Percentiles rank a stretch among this genome's conserved stretches.
Conservation (phyloP, 306 rosid genomes). For the Spatholobus suberectus region DNA sequence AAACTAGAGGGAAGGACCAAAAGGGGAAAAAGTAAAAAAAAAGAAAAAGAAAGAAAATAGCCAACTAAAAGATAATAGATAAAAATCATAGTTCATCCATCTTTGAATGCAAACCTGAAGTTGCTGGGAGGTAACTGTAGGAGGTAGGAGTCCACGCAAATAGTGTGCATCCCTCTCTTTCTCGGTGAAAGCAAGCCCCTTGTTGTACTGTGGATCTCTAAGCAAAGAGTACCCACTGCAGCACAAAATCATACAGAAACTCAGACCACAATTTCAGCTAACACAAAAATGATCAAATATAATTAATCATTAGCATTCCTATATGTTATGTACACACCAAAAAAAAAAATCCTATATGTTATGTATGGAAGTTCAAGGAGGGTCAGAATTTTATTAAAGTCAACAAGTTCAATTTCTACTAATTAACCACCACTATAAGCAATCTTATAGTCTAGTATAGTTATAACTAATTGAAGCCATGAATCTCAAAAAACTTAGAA, state of each 20-base stretch:
- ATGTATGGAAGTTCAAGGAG: background rate
- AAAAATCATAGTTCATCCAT: background rate
- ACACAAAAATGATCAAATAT: background rate
- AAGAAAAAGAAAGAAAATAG: background rate
- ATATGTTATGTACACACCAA: background rate
- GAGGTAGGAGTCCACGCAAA: slow-evolving; percentile 79
- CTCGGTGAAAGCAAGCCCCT: slow-evolving; percentile 81
- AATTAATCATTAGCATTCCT: background rate
- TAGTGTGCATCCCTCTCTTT: slow-evolving; percentile 58
- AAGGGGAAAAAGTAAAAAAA: background rate
- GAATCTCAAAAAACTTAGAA: slow-evolving; percentile 1
- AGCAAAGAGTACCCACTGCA: slow-evolving; percentile 78
- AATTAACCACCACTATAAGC: background rate
- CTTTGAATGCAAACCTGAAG: slow-evolving; percentile 64
- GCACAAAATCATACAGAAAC: background rate
- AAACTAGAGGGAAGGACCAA: background rate
- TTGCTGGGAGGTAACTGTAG: slow-evolving; percentile 58
- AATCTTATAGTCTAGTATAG: background rate
- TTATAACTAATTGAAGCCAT: background rate
- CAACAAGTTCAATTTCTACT: background rate
- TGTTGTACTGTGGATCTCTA: slow-evolving; percentile 88
- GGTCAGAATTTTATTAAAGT: background rate
- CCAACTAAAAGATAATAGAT: background rate
- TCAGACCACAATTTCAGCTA: background rate
- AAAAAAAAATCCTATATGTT: no score